Evolutionary conservation across 1,284 basidiomycete species (phyloP).

Genomic region (Anthracocystis walkeri): DNA sequence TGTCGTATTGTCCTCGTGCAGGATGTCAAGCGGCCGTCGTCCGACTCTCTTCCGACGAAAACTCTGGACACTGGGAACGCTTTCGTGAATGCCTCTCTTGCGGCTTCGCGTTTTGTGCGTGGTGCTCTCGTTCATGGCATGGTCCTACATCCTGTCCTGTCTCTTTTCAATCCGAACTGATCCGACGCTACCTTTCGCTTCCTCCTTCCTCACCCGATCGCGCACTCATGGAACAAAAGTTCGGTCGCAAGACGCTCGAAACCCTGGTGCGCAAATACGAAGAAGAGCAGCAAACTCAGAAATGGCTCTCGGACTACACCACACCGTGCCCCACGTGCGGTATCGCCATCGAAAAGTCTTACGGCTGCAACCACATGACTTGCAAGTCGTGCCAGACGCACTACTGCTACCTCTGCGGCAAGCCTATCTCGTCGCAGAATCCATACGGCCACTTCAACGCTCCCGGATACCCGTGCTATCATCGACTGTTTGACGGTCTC

Average conservation of each 20-base stretch:
- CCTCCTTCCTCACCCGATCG: slow-evolving; percentile 20
- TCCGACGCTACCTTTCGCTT: slow-evolving; percentile 34
- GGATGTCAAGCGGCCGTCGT: slow-evolving; percentile 46
- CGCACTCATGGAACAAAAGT: slow-evolving; percentile 33
- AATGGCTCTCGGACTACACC: slow-evolving; percentile 40
- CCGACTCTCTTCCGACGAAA: slow-evolving; percentile 40
- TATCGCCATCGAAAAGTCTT: slow-evolving; percentile 48
- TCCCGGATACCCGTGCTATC: slow-evolving; percentile 39
- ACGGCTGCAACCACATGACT: slow-evolving; percentile 58
- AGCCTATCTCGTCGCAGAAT: slow-evolving; percentile 34
- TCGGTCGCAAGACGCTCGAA: slow-evolving; percentile 38
- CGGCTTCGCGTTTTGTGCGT: slow-evolving; percentile 51
- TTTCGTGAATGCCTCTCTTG: slow-evolving; percentile 51
- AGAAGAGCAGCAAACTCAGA: slow-evolving; percentile 46
- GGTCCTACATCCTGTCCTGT: slow-evolving; percentile 37
- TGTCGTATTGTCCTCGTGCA: slow-evolving; percentile 47
- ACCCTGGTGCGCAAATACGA: slow-evolving; percentile 42
- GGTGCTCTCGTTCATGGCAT: slow-evolving; percentile 54
- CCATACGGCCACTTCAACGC: slow-evolving; percentile 54
- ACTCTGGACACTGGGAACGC: slow-evolving; percentile 50
- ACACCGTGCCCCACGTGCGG: slow-evolving; percentile 52
- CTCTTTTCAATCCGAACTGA: slow-evolving; percentile 42
- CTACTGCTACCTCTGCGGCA: slow-evolving; percentile 56
- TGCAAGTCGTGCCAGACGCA: slow-evolving; percentile 52
- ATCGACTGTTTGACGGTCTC: slow-evolving; percentile 43